Percentiles rank a stretch among this genome's conserved stretches.
Evolutionary conservation across 345 rosid genomes (phyloP).

Genomic region (Pseudoturritis turrita): DNA sequence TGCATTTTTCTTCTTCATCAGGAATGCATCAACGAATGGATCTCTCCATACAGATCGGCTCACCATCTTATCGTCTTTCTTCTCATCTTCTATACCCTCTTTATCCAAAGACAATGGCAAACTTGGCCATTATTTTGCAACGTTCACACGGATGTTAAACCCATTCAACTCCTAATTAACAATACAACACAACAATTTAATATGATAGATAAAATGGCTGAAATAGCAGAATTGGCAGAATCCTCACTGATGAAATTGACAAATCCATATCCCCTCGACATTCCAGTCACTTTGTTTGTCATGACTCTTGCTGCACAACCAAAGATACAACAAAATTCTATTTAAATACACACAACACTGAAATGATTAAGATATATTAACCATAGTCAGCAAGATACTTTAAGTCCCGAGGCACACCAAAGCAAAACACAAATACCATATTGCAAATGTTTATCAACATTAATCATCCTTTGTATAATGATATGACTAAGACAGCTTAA

Average conservation of each 20-base stretch:
- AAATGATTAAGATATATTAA: background rate
- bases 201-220: constrained; percentile 33
- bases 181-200: background rate
- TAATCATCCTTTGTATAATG: background rate
- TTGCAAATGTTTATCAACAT: background rate
- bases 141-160: constrained; percentile 50
- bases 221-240: constrained; percentile 54
- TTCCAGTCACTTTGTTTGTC: constrained; percentile 57
- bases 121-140: constrained; percentile 43
- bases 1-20: constrained; percentile 34
- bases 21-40: constrained; percentile 45
- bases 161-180: constrained; percentile 53
- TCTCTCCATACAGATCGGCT: constrained; percentile 46
- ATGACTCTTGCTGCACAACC: constrained; percentile 56
- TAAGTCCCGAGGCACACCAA: background rate
- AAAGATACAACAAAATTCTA: background rate
- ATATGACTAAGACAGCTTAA: background rate
- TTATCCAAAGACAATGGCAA: constrained; percentile 26
- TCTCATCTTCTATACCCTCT: constrained; percentile 21
- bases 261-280: constrained; percentile 73
- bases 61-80: constrained; percentile 13
- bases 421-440: background rate
- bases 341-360: background rate
- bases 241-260: constrained; percentile 42
- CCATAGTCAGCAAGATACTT: background rate